Evolutionary conservation across 345 rosid genomes (phyloP).

Genomic region (Anacardium occidentale): DNA sequence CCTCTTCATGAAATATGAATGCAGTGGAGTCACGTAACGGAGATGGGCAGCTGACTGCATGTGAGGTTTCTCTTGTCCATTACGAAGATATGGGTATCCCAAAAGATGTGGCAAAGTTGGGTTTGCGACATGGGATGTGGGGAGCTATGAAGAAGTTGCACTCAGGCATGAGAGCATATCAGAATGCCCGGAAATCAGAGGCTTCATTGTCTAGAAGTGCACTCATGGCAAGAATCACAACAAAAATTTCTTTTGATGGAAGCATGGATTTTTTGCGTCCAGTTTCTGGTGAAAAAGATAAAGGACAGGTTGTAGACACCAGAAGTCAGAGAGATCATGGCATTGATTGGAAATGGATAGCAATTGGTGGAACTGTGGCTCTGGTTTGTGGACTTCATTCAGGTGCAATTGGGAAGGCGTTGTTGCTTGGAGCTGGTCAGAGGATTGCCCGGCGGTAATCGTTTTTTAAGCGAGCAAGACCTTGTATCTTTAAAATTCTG

Average conservation of each 20-base stretch:
- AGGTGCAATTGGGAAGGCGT: conserved; percentile 66
- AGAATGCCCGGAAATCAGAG: conserved; percentile 62
- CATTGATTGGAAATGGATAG: conserved; percentile 90
- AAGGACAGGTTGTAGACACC: conserved; percentile 13
- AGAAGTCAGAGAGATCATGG: conserved; percentile 46
- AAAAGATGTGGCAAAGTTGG: conserved; percentile 92
- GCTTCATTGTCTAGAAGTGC: conserved; percentile 64
- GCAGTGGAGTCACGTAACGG: conserved; percentile 88
- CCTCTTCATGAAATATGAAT: conserved; percentile 16
- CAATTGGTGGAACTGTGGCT: conserved; percentile 75
- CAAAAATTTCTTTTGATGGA: conserved; percentile 49
- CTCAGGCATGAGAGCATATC: conserved; percentile 81
- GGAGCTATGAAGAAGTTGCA: conserved; percentile 88
- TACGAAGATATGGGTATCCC: conserved; percentile 98
- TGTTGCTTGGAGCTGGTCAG: conserved; percentile 79
- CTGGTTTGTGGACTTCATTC: conserved; percentile 72
- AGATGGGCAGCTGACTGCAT: conserved; percentile 76
- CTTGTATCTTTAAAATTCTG: neutral
- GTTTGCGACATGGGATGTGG: conserved; percentile 97
- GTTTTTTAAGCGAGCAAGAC: neutral
- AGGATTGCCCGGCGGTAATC: conserved; percentile 76
- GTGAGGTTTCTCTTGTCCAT: conserved; percentile 87
- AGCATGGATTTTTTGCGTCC: conserved; percentile 44
- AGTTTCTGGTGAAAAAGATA: conserved; percentile 41
- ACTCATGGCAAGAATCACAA: conserved; percentile 64